These are phyloP conservation scores for Aspergillus biplanus DNA, from an alignment of 495 filamentous ascomycete genomes.

Conservation along the genomic window DNA sequence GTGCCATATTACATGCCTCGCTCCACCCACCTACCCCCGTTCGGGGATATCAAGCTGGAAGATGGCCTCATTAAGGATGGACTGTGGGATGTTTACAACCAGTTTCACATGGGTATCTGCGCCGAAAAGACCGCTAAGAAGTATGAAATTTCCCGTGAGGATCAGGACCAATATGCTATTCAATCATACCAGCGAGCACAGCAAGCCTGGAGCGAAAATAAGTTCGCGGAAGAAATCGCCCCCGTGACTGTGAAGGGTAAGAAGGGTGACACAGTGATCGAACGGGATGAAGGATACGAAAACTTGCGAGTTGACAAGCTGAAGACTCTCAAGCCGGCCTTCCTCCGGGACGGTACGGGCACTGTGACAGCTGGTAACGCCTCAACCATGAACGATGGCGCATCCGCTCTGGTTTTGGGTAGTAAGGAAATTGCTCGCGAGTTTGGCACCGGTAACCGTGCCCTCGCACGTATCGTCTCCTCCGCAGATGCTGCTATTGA, in stretches of 20 bases:
- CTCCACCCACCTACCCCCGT: slow-evolving; percentile 72
- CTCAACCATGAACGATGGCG: slow-evolving; percentile 92
- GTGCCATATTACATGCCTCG: slow-evolving; percentile 91
- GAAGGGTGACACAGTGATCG: slow-evolving; percentile 80
- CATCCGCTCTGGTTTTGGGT: slow-evolving; percentile 84
- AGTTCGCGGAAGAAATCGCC: slow-evolving; percentile 84
- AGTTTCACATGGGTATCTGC: slow-evolving; percentile 97
- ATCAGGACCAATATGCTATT: slow-evolving; percentile 90
- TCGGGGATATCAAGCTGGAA: slow-evolving; percentile 83
- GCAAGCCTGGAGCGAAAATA: slow-evolving; percentile 78
- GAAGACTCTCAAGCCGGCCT: slow-evolving; percentile 85
- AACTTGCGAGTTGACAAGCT: slow-evolving; percentile 85
- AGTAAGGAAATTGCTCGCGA: slow-evolving; percentile 75
- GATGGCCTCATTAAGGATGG: slow-evolving; percentile 96
- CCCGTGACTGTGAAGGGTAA: slow-evolving; percentile 81
- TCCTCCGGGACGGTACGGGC: slow-evolving; percentile 78
- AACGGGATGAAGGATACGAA: slow-evolving; percentile 85
- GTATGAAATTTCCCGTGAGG: slow-evolving; percentile 73
- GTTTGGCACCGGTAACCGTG: slow-evolving; percentile 71
- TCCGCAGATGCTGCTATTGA: slow-evolving; percentile 91
- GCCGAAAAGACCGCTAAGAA: slow-evolving; percentile 96
- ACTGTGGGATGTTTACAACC: slow-evolving; percentile 93
- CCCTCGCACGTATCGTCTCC: slow-evolving; percentile 81
- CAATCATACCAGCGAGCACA: slow-evolving; percentile 85
- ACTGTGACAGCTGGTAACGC: slow-evolving; percentile 95